Evolutionary conservation across 306 rosid species (phyloP).

Genomic region (Geum urbanum): DNA sequence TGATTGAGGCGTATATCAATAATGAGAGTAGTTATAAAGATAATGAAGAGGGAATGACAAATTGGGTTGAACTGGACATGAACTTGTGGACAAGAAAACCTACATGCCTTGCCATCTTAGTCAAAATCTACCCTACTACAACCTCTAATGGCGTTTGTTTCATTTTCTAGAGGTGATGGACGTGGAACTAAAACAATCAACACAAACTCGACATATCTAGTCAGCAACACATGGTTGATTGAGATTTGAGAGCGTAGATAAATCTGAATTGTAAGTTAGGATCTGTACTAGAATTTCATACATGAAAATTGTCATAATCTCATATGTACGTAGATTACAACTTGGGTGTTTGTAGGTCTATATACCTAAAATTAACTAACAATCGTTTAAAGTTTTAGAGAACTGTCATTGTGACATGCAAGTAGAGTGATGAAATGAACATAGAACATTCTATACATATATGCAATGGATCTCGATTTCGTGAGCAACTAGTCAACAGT

Average conservation of each 20-base stretch:
- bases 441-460: too few species aligned
- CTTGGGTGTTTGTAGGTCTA: too few species aligned
- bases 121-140: constrained; percentile 6
- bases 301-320: too few species aligned
- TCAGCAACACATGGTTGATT: constrained; percentile 2
- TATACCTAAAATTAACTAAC: too few species aligned
- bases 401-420: too few species aligned
- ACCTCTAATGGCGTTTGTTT: neutral
- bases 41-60: constrained; percentile 42
- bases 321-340: too few species aligned
- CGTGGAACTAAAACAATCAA: neutral
- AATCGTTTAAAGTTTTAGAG: too few species aligned
- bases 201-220: neutral
- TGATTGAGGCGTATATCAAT: constrained; percentile 21
- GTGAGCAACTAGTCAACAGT: neutral
- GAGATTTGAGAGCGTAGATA: neutral
- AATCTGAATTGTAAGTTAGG: neutral
- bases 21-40: constrained; percentile 19
- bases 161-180: neutral
- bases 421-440: too few species aligned
- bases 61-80: constrained; percentile 39
- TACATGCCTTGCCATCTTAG: constrained; percentile 19
- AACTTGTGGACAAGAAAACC: constrained; percentile 43
- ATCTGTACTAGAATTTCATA: neutral
- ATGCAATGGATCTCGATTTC: neutral